These are phyloP conservation scores for Rhizopogon vinicolor DNA, from an alignment of 768 basidiomycete genomes.

Conservation along the genomic window DNA sequence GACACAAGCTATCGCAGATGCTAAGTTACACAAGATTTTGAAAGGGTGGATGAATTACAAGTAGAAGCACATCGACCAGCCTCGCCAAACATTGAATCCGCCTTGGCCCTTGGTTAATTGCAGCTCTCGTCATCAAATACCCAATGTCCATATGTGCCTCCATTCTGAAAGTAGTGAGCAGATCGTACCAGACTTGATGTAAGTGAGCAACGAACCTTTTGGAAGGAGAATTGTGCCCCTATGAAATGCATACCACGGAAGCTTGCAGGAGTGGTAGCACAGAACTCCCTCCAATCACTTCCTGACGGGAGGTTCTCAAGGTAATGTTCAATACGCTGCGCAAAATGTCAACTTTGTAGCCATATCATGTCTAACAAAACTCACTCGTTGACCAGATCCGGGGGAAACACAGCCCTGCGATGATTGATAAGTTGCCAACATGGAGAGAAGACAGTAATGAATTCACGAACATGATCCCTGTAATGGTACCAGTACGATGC, in stretches of 20 bases:
- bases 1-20: too few relatives aligned
- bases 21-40: too few relatives aligned
- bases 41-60: too few relatives aligned
- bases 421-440: not conserved
- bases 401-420: not conserved
- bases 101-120: not conserved
- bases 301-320: constrained; percentile 24
- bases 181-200: not conserved
- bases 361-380: not conserved
- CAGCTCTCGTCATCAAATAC: constrained; percentile 17
- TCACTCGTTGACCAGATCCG: constrained; percentile 1
- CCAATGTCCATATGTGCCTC: constrained; percentile 21
- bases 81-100: not conserved
- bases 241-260: constrained; percentile 22
- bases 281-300: constrained; percentile 26
- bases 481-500: constrained; percentile 18
- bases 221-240: constrained; percentile 17
- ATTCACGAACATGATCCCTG: constrained; percentile 13
- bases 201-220: constrained; percentile 11
- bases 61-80: not conserved
- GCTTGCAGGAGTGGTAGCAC: constrained; percentile 25
- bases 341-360: not conserved
- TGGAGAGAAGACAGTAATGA: not conserved
- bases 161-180: constrained; percentile 6
- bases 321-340: constrained; percentile 24